Evolutionary conservation across 192 early-diverging fungal species (phyloP).

Genomic region (Podila horticola): DNA sequence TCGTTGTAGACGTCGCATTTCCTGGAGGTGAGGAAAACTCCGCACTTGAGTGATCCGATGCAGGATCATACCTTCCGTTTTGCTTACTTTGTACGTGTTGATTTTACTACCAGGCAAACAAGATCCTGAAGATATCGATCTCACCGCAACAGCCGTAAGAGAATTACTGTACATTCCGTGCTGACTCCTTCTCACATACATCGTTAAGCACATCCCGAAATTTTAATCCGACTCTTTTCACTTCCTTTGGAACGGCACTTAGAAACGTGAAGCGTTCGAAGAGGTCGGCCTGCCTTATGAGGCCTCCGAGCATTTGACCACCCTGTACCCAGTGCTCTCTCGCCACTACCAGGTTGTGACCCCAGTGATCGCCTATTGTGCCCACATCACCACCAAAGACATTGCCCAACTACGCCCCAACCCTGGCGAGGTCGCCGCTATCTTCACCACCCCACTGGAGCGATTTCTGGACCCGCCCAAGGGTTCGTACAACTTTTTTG

Average conservation of each 20-base stretch:
- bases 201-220: background rate
- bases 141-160: conserved; percentile 42
- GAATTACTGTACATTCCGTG: background rate
- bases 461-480: conserved; percentile 17
- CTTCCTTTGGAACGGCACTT: background rate
- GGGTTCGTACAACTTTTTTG: conserved; percentile 9
- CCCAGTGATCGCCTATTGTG: conserved; percentile 29
- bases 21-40: conserved; percentile 29
- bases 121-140: conserved; percentile 33
- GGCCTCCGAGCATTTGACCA: conserved; percentile 2
- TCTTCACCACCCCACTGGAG: conserved; percentile 26
- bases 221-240: background rate
- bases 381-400: conserved; percentile 20
- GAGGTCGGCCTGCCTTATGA: conserved; percentile 15
- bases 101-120: conserved; percentile 15
- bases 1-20: conserved; percentile 8
- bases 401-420: conserved; percentile 21
- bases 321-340: conserved; percentile 18
- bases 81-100: background rate
- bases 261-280: conserved; percentile 48
- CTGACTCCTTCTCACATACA: background rate
- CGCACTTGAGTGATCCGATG: background rate
- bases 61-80: background rate
- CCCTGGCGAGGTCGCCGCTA: conserved; percentile 40
- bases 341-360: conserved; percentile 40